Evolutionary conservation across 2,329 filamentous ascomycete species (phyloP).

Genomic region (Ceratocystis lukuohia): DNA sequence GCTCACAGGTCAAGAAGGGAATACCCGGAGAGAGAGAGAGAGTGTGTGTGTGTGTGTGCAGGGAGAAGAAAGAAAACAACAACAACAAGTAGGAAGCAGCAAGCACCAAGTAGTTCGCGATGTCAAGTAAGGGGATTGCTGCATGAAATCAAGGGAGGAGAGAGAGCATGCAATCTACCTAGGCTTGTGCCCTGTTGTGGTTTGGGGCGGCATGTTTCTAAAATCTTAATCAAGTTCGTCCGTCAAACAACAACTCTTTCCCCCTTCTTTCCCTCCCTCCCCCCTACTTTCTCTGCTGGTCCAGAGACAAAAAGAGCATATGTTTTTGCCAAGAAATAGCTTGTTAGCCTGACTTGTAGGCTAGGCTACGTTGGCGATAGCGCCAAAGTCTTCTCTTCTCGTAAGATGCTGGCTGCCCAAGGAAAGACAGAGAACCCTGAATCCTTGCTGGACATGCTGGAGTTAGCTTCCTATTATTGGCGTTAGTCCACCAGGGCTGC

Average conservation of each 20-base stretch:
- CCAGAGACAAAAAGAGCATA: background rate
- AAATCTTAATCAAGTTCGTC: background rate
- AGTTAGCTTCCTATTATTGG: too few relatives aligned
- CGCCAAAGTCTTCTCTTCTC: background rate
- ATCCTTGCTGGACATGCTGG: background rate
- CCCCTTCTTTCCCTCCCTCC: too few relatives aligned
- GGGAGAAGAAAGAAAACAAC: background rate
- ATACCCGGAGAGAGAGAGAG: too few relatives aligned
- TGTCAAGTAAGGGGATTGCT: too few relatives aligned
- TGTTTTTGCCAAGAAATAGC: background rate
- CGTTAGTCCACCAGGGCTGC: background rate
- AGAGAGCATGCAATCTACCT: background rate
- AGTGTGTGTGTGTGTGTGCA: background rate
- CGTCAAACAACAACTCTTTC: background rate
- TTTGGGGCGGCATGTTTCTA: background rate
- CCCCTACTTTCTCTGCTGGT: too few relatives aligned
- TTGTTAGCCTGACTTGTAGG: background rate
- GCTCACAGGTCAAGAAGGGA: constrained; percentile 2
- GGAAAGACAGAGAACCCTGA: background rate
- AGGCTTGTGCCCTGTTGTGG: background rate
- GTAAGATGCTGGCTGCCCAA: background rate
- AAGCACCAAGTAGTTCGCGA: too few relatives aligned
- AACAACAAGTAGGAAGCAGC: too few relatives aligned
- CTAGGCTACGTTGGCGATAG: background rate
- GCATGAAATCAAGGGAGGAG: background rate